These are phyloP conservation scores for Kwoniella pini DNA, from an alignment of 768 basidiomycete species.

Conservation along the genomic window DNA sequence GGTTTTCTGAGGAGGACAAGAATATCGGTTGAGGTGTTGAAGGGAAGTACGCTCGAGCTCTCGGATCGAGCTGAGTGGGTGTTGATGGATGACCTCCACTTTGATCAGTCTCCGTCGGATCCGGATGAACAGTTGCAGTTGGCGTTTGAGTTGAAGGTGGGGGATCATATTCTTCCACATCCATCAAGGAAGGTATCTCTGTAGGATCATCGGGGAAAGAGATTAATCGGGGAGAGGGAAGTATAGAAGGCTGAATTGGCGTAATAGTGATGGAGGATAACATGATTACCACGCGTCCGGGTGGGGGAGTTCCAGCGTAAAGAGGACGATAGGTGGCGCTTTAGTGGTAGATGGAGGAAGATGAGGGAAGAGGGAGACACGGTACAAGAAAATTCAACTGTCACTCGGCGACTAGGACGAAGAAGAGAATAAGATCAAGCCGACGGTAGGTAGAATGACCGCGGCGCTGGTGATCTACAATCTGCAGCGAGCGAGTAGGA, in stretches of 20 bases:
- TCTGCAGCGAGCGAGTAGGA: no score
- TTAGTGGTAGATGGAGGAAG: no score
- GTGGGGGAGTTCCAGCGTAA: no score
- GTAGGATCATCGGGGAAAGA: background rate
- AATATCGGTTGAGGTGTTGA: constrained; percentile 1
- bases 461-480: no score
- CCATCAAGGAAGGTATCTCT: background rate
- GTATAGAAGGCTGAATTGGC: background rate
- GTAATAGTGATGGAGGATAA: no score
- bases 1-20: background rate
- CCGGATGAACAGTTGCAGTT: background rate
- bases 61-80: background rate
- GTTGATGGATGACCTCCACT: background rate
- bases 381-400: no score
- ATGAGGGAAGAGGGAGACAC: no score
- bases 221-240: constrained; percentile 3
- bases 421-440: no score
- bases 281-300: no score
- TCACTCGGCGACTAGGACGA: no score
- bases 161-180: constrained; percentile 7
- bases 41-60: background rate
- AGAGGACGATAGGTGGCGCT: no score
- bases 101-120: background rate
- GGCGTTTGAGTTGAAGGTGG: background rate
- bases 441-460: no score